A percentile compares a stretch with the other conserved stretches of the same genome.
Conservation (phyloP, 805 yeast species). For the Henningerozyma blattae region DNA sequence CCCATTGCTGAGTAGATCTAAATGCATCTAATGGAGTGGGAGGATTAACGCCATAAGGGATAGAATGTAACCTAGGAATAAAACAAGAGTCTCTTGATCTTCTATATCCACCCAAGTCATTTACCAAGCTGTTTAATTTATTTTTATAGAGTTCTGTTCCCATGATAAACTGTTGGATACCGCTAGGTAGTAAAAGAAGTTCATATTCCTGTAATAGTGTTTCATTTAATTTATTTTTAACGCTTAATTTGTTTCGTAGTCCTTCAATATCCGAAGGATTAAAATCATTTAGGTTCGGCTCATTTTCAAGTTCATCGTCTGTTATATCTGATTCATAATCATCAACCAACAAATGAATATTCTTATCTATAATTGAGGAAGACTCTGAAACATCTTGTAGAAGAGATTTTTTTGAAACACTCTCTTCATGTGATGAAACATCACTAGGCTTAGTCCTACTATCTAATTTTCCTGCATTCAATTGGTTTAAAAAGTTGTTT, state of each 20-base stretch:
- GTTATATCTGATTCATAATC: slow-evolving; percentile 12
- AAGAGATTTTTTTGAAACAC: neutral
- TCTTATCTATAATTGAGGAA: neutral
- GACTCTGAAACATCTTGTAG: too few species aligned
- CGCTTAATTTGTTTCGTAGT: slow-evolving; percentile 3
- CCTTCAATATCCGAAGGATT: slow-evolving; percentile 10
- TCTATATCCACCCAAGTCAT: slow-evolving; percentile 19
- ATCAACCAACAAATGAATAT: slow-evolving; percentile 2
- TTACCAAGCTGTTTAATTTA: slow-evolving; percentile 11
- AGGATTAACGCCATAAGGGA: slow-evolving; percentile 22
- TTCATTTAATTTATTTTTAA: slow-evolving; percentile 6
- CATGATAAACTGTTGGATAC: slow-evolving; percentile 25
- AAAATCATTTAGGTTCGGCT: slow-evolving; percentile 3
- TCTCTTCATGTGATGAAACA: neutral
- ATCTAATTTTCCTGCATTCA: neutral
- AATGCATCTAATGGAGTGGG: slow-evolving; percentile 26
- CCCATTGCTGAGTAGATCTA: slow-evolving; percentile 26
- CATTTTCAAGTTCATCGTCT: slow-evolving; percentile 17
- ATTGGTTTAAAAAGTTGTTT: slow-evolving; percentile 1
- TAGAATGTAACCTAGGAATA: slow-evolving; percentile 14
- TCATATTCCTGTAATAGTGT: slow-evolving; percentile 10
- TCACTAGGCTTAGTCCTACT: neutral
- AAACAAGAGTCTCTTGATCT: slow-evolving; percentile 18
- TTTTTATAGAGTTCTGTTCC: slow-evolving; percentile 16
- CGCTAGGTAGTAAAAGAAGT: slow-evolving; percentile 19